Evolutionary conservation across 179 eudicot species (phyloP).

Genomic region (Gypsophila paniculata): DNA sequence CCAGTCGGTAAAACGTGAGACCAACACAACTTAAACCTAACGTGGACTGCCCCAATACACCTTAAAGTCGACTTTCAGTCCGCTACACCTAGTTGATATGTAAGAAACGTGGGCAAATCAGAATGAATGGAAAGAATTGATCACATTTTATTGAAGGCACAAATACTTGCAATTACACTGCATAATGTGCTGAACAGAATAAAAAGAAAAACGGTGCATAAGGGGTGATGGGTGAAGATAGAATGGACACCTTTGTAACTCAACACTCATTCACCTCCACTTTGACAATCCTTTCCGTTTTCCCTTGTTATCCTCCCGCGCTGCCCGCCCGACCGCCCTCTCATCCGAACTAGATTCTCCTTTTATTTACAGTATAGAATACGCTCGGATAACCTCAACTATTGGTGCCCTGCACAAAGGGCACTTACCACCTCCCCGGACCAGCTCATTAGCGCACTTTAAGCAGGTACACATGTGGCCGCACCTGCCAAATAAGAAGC

Average conservation of each 20-base stretch:
- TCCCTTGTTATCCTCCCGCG: conserved; percentile 8
- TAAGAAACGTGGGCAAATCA: no score
- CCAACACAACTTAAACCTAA: no score
- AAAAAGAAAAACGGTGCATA: background rate
- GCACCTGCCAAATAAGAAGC: conserved; percentile 47
- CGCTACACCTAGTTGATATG: no score
- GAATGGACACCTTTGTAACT: conserved; percentile 24
- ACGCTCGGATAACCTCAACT: conserved; percentile 87
- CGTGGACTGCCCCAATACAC: no score
- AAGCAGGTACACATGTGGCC: conserved; percentile 99
- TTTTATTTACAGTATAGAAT: conserved; percentile 74
- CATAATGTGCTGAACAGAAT: conserved; percentile 24
- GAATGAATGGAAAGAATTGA: conserved; percentile 23
- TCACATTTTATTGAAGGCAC: conserved; percentile 34
- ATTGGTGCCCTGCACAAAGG: conserved; percentile 97
- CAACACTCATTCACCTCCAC: conserved; percentile 25
- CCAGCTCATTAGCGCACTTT: conserved; percentile 86
- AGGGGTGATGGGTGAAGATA: conserved; percentile 18
- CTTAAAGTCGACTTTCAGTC: no score
- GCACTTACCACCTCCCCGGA: conserved; percentile 90
- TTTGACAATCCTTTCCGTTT: conserved; percentile 11
- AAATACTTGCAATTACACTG: conserved; percentile 40
- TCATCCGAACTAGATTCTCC: conserved; percentile 5
- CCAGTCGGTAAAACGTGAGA: no score
- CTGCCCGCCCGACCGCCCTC: background rate